Evolutionary conservation across 208 protist genomes (phyloP), one percentile per base, ranked within the genome.

Genomic region (Wallacemonas rigidus): DNA sequence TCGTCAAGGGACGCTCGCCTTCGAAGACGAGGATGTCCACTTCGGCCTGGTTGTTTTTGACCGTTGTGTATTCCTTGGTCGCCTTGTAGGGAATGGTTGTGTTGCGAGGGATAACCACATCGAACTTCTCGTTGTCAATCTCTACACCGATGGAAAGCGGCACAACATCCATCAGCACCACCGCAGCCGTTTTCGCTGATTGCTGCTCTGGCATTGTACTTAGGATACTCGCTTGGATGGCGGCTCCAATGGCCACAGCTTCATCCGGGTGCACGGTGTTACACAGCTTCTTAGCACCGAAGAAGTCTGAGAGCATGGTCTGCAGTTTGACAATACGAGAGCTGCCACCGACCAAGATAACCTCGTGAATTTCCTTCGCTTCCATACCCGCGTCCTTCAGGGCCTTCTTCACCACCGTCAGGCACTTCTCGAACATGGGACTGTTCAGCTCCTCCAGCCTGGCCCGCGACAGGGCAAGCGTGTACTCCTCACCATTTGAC

Each of bases 1-100:
- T 90, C 57, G 98, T 99, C 78, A 97, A 87, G 14, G 90, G 74
- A 38, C 98, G 97, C 90, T 99, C 99, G 68, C 99, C 99, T 82
- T 99, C 98, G 82, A 94, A 99, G n/a, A 99, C 98, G 86, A 99
- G 96, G 74, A 99, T 99, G 63, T 99, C 85, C 55, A 99, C 99
- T 62, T 93, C 97, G 17, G 87, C 80, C 92, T 99, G 99, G 86
- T 99, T 98, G 82, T 99, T 97, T 69, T 96, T 79, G 14, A 92
- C 84, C n/a, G 93, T 97, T 97, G 69, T 99, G 98, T 99, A 99
- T 71, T 97, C 93, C 80, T 94, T 90, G 81, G 80, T 91, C 17
- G 79, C 84, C 57, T 80, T 76, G 77, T 90, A 92, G 14, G 94
- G 94, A 45, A 97, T 95, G 58, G 86, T 94, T 2, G 94, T 95